Evolutionary conservation across 495 filamentous ascomycete species (phyloP).

Genomic region (Viridothelium virens): DNA sequence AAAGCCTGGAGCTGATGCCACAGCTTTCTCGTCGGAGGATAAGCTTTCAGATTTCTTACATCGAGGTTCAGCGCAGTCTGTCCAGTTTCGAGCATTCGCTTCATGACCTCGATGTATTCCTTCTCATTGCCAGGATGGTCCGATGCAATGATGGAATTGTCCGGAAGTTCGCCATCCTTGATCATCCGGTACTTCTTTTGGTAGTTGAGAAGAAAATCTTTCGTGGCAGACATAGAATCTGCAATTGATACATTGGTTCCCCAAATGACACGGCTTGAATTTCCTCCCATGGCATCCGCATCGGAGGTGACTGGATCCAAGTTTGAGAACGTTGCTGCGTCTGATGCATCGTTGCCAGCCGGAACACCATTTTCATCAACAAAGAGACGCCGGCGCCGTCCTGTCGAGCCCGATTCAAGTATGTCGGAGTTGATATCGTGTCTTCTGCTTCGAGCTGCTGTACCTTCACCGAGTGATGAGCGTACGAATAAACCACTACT

Average conservation of each 20-base stretch:
- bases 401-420: slow-evolving; percentile 52
- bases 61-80: slow-evolving; percentile 80
- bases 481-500: slow-evolving; percentile 82
- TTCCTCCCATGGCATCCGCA: slow-evolving; percentile 75
- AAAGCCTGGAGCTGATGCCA: slow-evolving; percentile 93
- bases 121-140: slow-evolving; percentile 52
- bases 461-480: slow-evolving; percentile 48
- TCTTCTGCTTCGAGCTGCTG: slow-evolving; percentile 48
- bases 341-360: slow-evolving; percentile 54
- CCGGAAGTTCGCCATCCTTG: slow-evolving; percentile 69
- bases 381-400: slow-evolving; percentile 60
- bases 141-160: slow-evolving; percentile 50
- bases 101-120: slow-evolving; percentile 77
- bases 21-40: slow-evolving; percentile 83
- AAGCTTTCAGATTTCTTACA: slow-evolving; percentile 80
- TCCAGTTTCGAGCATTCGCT: slow-evolving; percentile 82
- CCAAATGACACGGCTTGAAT: slow-evolving; percentile 81
- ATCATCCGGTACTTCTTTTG: slow-evolving; percentile 90
- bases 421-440: slow-evolving; percentile 78
- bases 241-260: slow-evolving; percentile 92
- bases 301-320: slow-evolving; percentile 84
- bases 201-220: slow-evolving; percentile 84
- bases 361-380: slow-evolving; percentile 76
- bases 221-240: slow-evolving; percentile 78
- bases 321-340: slow-evolving; percentile 80